A percentile compares a stretch with the other conserved stretches of the same genome.
Evolutionary conservation across 2,329 filamentous ascomycete species (phyloP).

Genomic region (Thielaviopsis musarum): DNA sequence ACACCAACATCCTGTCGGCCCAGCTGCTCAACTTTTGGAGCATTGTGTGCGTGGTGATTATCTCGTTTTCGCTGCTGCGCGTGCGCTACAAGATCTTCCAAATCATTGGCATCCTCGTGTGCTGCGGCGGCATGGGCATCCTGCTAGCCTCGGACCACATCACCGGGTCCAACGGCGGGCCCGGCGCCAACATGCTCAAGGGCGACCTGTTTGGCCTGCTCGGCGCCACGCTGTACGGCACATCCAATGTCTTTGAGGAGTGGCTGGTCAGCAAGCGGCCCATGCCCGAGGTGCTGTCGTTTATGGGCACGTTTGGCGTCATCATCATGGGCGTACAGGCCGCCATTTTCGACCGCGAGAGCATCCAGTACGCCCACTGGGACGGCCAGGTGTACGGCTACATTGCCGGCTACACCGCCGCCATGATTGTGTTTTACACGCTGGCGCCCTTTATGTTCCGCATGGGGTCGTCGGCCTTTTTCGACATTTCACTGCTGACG

Average conservation of each 20-base stretch:
- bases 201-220: constrained; percentile 85
- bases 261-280: constrained; percentile 78
- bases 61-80: constrained; percentile 66
- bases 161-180: constrained; percentile 53
- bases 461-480: constrained; percentile 81
- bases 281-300: constrained; percentile 83
- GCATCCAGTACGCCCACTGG: constrained; percentile 51
- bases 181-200: constrained; percentile 57
- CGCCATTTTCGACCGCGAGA: constrained; percentile 72
- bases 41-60: constrained; percentile 75
- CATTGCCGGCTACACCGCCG: constrained; percentile 75
- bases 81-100: constrained; percentile 85
- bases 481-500: constrained; percentile 87
- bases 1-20: constrained; percentile 82
- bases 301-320: constrained; percentile 75
- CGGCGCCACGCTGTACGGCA: constrained; percentile 79
- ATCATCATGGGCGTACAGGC: constrained; percentile 85
- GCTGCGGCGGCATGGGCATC: constrained; percentile 78
- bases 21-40: constrained; percentile 99
- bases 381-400: constrained; percentile 58
- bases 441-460: constrained; percentile 77
- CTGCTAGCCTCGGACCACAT: constrained; percentile 79
- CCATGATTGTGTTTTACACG: constrained; percentile 71
- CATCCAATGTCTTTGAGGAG: constrained; percentile 84
- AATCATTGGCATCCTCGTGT: constrained; percentile 72